phyloP scores from a whole-genome alignment of 345 rosid genomes.

The Eucalyptus erythrocorys region DNA sequence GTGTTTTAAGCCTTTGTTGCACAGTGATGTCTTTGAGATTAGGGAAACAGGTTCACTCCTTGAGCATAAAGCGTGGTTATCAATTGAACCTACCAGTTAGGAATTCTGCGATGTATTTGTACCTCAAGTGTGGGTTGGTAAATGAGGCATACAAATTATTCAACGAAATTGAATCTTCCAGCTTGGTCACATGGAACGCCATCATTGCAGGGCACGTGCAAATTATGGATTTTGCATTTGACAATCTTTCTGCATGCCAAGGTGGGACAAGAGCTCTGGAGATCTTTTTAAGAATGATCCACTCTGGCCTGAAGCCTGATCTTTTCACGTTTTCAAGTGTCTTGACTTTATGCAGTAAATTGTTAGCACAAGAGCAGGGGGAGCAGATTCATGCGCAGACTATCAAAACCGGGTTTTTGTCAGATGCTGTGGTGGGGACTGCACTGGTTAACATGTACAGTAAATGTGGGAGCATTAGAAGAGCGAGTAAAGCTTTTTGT shows the following conservation, averaged over 20 bases:
- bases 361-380: conserved; percentile 33
- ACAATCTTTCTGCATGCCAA: conserved; percentile 15
- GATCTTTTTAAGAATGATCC: conserved; percentile 18
- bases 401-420: conserved; percentile 26
- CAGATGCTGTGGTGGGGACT: conserved; percentile 38
- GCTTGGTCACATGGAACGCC: conserved; percentile 50
- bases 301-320: conserved; percentile 30
- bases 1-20: conserved; percentile 36
- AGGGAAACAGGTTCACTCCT: conserved; percentile 35
- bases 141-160: conserved; percentile 27
- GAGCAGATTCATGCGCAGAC: conserved; percentile 46
- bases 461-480: conserved; percentile 41
- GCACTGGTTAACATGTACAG: conserved; percentile 46
- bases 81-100: conserved; percentile 10
- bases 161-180: conserved; percentile 3
- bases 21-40: conserved; percentile 7
- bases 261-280: conserved; percentile 32
- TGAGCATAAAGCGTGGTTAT: conserved; percentile 26
- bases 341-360: conserved; percentile 27
- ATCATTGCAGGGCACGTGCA: conserved; percentile 49
- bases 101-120: conserved; percentile 40
- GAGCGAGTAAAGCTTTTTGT: conserved; percentile 33
- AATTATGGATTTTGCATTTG: conserved; percentile 27
- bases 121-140: conserved; percentile 29
- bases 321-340: conserved; percentile 41